Evolutionary conservation across 1,139 yeast species (phyloP).

Genomic region (Williopsis jadinii): DNA sequence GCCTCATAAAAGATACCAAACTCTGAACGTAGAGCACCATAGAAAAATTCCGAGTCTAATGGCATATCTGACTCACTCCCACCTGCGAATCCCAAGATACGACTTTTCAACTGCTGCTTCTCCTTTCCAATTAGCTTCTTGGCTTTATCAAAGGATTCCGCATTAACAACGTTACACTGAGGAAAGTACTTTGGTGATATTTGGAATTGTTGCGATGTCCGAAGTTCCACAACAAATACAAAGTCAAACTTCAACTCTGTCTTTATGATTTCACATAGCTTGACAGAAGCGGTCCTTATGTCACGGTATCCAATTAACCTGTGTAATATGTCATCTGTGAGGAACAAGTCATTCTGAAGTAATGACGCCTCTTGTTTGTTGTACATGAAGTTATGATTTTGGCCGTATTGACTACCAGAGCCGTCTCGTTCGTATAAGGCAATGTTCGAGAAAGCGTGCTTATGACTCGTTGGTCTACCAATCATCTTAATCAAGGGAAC

Average conservation of each 20-base stretch:
- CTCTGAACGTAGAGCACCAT: slow-evolving; percentile 43
- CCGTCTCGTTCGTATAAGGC: slow-evolving; percentile 55
- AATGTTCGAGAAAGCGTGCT: slow-evolving; percentile 25
- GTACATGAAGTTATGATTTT: slow-evolving; percentile 38
- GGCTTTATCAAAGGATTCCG: slow-evolving; percentile 36
- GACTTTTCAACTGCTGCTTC: slow-evolving; percentile 34
- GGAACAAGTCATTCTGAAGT: slow-evolving; percentile 15
- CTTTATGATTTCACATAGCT: slow-evolving; percentile 35
- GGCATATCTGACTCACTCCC: slow-evolving; percentile 24
- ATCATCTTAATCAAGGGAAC: slow-evolving; percentile 25
- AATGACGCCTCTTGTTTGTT: slow-evolving; percentile 26
- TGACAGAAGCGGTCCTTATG: slow-evolving; percentile 36
- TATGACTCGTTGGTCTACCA: slow-evolving; percentile 48
- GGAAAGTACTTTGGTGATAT: slow-evolving; percentile 39
- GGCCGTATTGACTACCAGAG: slow-evolving; percentile 50
- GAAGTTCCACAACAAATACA: slow-evolving; percentile 51
- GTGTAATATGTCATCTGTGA: slow-evolving; percentile 30
- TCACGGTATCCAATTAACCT: slow-evolving; percentile 27
- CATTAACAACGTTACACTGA: slow-evolving; percentile 32
- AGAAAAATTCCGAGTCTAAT: slow-evolving; percentile 41
- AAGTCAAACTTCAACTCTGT: slow-evolving; percentile 36
- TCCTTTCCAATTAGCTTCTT: slow-evolving; percentile 28
- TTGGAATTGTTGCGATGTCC: slow-evolving; percentile 40
- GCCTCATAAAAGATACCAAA: slow-evolving; percentile 44
- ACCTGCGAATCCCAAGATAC: slow-evolving; percentile 45